These are phyloP conservation scores for Sporisorium exsertum DNA, from an alignment of 1,284 basidiomycete species.

Conservation along the genomic window DNA sequence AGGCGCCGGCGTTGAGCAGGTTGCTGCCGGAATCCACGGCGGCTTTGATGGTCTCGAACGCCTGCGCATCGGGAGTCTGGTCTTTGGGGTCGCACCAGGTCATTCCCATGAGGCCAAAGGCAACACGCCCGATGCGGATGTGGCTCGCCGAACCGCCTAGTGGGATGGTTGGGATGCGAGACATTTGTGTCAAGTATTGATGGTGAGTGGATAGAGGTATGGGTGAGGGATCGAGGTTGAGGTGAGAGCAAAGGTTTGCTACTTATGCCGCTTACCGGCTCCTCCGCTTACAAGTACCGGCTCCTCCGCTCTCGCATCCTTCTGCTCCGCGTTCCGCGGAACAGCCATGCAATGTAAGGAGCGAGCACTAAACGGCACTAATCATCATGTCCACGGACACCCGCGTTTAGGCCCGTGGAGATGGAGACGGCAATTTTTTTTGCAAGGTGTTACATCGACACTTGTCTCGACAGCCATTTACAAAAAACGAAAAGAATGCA, in stretches of 20 bases:
- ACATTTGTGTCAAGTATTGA: slow-evolving; percentile 59
- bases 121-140: slow-evolving; percentile 53
- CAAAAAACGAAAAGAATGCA: background rate
- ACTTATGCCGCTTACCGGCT: too few relatives aligned
- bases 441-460: background rate
- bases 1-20: slow-evolving; percentile 71
- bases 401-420: too few relatives aligned
- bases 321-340: too few relatives aligned
- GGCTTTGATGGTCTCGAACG: slow-evolving; percentile 75
- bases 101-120: slow-evolving; percentile 60
- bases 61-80: slow-evolving; percentile 73
- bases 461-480: background rate
- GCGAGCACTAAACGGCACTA: too few relatives aligned
- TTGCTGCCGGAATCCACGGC: slow-evolving; percentile 75
- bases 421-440: background rate
- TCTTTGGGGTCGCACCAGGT: slow-evolving; percentile 47
- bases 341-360: too few relatives aligned
- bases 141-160: slow-evolving; percentile 52
- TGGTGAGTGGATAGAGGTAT: background rate
- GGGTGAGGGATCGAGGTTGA: background rate
- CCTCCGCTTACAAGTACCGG: too few relatives aligned
- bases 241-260: background rate
- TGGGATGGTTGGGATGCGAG: slow-evolving; percentile 20
- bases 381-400: background rate
- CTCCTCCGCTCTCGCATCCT: too few relatives aligned